Conservation (phyloP, 2,329 filamentous ascomycete species). For the Pezicula rhizophila region DNA sequence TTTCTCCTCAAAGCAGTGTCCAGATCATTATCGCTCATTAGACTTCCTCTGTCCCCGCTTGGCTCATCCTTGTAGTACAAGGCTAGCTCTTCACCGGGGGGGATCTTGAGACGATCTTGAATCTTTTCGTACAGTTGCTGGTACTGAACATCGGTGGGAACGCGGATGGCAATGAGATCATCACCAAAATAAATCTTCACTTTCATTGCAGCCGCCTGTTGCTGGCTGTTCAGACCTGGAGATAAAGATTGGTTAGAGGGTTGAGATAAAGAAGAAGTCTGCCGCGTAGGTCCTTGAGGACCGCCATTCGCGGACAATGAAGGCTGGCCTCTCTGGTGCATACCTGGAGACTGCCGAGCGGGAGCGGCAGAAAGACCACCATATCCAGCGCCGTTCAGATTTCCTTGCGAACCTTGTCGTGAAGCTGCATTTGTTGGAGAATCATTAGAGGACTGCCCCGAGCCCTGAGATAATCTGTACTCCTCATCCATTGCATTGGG, state of each 20-base stretch:
- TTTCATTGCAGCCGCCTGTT: slow-evolving; percentile 58
- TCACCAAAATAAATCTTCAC: slow-evolving; percentile 93
- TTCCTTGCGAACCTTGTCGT: slow-evolving; percentile 59
- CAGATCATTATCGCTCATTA: slow-evolving; percentile 76
- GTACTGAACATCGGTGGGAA: slow-evolving; percentile 74
- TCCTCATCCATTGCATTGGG: slow-evolving; percentile 59
- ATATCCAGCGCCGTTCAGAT: slow-evolving; percentile 53
- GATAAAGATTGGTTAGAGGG: slow-evolving; percentile 52
- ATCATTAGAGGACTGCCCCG: slow-evolving; percentile 59
- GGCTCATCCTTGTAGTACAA: slow-evolving; percentile 81
- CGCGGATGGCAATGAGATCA: slow-evolving; percentile 85
- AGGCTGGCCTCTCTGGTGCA: slow-evolving; percentile 31
- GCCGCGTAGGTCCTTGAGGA: slow-evolving; percentile 19
- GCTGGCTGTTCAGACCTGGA: slow-evolving; percentile 35
- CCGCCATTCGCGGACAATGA: slow-evolving; percentile 23
- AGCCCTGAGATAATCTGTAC: slow-evolving; percentile 67
- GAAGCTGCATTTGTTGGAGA: slow-evolving; percentile 56
- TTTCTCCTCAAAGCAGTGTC: slow-evolving; percentile 76
- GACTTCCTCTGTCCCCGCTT: slow-evolving; percentile 60
- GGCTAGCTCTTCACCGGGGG: slow-evolving; percentile 60
- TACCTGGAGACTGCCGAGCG: slow-evolving; percentile 19
- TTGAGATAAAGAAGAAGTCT: slow-evolving; percentile 36
- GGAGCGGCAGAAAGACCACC: slow-evolving; percentile 47
- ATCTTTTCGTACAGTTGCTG: slow-evolving; percentile 78
- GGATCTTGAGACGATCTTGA: slow-evolving; percentile 73